A percentile compares a stretch with the other conserved stretches of the same genome.
These are phyloP conservation scores for Ascocoryne sarcoides DNA, from an alignment of 2,329 filamentous ascomycete genomes.

Conservation along the genomic window DNA sequence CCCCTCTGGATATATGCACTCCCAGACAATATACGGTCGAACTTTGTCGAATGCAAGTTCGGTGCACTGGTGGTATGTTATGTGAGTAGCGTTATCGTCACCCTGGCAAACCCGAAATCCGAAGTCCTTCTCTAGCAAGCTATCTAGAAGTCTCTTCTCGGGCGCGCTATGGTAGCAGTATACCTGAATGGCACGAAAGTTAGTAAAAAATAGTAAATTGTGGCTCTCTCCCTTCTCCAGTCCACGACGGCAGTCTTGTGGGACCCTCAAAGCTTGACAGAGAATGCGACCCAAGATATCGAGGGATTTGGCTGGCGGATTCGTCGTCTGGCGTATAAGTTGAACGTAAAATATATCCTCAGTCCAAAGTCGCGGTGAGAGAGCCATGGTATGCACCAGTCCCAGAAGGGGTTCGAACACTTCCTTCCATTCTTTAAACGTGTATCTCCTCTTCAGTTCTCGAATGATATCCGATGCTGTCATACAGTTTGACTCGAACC, in stretches of 20 bases:
- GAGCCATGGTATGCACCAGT: background rate
- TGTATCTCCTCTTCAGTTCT: constrained; percentile 5
- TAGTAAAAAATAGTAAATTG: constrained; percentile 25
- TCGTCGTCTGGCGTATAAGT: constrained; percentile 1
- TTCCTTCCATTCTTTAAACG: background rate
- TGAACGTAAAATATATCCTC: constrained; percentile 12
- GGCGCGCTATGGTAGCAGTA: constrained; percentile 20
- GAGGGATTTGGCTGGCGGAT: constrained; percentile 4
- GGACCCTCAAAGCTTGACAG: constrained; percentile 13
- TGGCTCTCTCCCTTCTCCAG: constrained; percentile 9
- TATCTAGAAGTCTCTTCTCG: constrained; percentile 12
- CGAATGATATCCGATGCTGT: background rate
- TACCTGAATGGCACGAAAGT: constrained; percentile 22
- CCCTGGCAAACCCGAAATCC: constrained; percentile 4
- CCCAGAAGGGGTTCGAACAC: background rate
- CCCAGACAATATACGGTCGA: constrained; percentile 16
- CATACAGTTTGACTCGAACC: constrained; percentile 2
- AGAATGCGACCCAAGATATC: constrained; percentile 16
- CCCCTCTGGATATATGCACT: constrained; percentile 30
- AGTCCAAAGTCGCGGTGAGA: constrained; percentile 1
- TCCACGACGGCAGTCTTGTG: constrained; percentile 13
- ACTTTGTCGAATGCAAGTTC: constrained; percentile 11
- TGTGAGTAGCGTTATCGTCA: constrained; percentile 4
- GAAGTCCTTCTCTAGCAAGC: constrained; percentile 6
- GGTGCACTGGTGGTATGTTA: constrained; percentile 15